These are phyloP conservation scores for Acanthamoeba pearcei DNA, from an alignment of 208 protist genomes.

Conservation along the genomic window DNA sequence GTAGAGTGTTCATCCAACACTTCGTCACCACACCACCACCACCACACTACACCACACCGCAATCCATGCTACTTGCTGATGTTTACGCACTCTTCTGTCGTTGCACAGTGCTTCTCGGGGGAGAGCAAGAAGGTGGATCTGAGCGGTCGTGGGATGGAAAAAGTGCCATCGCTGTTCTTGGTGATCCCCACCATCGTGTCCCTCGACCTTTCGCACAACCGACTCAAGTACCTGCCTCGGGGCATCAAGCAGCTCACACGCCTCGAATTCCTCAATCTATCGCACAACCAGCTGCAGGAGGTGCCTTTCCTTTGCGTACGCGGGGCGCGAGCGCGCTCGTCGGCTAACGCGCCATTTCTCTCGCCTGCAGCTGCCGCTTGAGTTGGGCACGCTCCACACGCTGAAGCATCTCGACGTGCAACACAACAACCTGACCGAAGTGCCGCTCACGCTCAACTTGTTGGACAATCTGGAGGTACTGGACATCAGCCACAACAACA, in stretches of 20 bases:
- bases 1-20: neutral
- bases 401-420: conserved; percentile 42
- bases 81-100: too few species aligned
- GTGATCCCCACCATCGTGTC: conserved; percentile 40
- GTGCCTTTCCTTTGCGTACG: neutral
- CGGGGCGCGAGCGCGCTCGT: too few species aligned
- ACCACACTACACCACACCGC: too few species aligned
- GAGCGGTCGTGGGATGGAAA: conserved; percentile 14
- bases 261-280: conserved; percentile 38
- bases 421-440: conserved; percentile 38
- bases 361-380: neutral
- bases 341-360: neutral
- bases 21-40: too few species aligned
- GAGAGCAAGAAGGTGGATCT: conserved; percentile 65
- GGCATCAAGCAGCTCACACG: conserved; percentile 39
- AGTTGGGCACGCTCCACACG: conserved; percentile 28
- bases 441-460: conserved; percentile 44
- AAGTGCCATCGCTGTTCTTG: conserved; percentile 38
- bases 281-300: conserved; percentile 22
- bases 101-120: conserved; percentile 53
- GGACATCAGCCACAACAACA: conserved; percentile 26
- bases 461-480: conserved; percentile 49
- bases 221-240: neutral
- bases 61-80: too few species aligned
- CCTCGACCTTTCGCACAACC: conserved; percentile 63